Base-by-base conservation (phyloP, 2,329 filamentous ascomycete species). In the Phyllosticta citriasiana region DNA sequence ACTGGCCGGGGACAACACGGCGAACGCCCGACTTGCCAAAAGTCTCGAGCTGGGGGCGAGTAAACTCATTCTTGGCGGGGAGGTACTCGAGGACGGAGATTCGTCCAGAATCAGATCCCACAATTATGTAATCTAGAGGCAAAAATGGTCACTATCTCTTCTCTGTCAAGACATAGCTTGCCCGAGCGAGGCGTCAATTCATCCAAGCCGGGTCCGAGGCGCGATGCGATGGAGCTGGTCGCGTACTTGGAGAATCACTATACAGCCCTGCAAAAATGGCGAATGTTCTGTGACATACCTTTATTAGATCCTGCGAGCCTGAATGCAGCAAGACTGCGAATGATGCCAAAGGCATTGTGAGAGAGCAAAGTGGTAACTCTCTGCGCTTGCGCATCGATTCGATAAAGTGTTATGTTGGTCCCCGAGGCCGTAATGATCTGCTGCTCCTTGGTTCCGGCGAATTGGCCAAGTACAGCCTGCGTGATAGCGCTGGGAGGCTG, bases 11-110 rank as follows among this genome's bases (percentile, higher is more conserved):
- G 53, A 99, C 85, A 47, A 97, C 93, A 69, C 94, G 87, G 62
- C 95, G 87, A 59, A 97, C 84, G 47, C 94, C 95, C 7, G 94
- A 97, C 76, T 99, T 99, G 67, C 94, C 94, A 73, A 96, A 99
- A 0, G 95, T 99, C 78, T 99, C 95, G 61, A 97, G 83, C 70
- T 97, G 94, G 65, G 97, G 83, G 55, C 91, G 87, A 68, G 87
- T 87, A 76, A 99, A 97, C 56, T 86, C 85, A 73, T 96, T 96
- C 73, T 91, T 86, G 19, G 88, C 84, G 14, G 89, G 87, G 40
- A 93, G 78, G 74, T 97, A 99, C 76, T 97, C 93, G 72, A 97
- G 82, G 68, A 97, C 91, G 25, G 93, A 88, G 69, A 99, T 93
- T 56, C 94, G 89, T 66, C 94, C 94, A 27, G 94, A 97, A 77